A percentile compares a stretch with the other conserved stretches of the same genome.
phyloP scores from a whole-genome alignment of 345 rosid species.

The Erodium maritimum region DNA sequence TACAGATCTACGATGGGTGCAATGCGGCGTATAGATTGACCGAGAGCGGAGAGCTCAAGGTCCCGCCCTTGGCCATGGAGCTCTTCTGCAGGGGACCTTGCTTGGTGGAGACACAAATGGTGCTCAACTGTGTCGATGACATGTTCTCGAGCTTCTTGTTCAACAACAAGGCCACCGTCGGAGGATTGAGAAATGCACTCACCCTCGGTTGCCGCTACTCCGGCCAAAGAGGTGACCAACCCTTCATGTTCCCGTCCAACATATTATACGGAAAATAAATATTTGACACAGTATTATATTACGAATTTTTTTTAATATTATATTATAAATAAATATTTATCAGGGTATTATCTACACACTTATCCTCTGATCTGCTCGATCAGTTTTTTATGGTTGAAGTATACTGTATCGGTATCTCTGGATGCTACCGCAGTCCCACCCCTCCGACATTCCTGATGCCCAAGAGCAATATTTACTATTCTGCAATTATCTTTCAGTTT shows the following conservation, averaged over 20 bases:
- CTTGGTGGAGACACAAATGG: constrained; percentile 31
- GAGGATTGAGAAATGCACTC: constrained; percentile 25
- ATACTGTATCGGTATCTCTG: too few species aligned
- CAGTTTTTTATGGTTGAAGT: too few species aligned
- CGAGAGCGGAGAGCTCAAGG: constrained; percentile 33
- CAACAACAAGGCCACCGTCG: constrained; percentile 29
- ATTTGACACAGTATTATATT: too few species aligned
- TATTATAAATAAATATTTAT: too few species aligned
- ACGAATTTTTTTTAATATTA: too few species aligned
- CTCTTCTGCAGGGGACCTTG: constrained; percentile 48
- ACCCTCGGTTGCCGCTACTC: constrained; percentile 39
- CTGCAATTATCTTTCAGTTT: too few species aligned
- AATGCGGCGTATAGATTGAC: constrained; percentile 34
- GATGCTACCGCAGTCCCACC: too few species aligned
- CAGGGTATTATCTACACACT: too few species aligned
- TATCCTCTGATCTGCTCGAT: too few species aligned
- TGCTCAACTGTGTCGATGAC: constrained; percentile 35
- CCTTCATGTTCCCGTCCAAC: not conserved
- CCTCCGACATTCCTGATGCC: too few species aligned
- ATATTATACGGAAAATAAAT: too few species aligned
- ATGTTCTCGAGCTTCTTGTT: constrained; percentile 35
- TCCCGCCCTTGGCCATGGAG: constrained; percentile 34
- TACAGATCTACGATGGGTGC: constrained; percentile 43
- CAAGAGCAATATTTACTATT: too few species aligned
- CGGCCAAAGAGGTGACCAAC: constrained; percentile 28